These are phyloP conservation scores for Knufia fluminis DNA, from an alignment of 2,329 filamentous ascomycete genomes.

Conservation along the genomic window DNA sequence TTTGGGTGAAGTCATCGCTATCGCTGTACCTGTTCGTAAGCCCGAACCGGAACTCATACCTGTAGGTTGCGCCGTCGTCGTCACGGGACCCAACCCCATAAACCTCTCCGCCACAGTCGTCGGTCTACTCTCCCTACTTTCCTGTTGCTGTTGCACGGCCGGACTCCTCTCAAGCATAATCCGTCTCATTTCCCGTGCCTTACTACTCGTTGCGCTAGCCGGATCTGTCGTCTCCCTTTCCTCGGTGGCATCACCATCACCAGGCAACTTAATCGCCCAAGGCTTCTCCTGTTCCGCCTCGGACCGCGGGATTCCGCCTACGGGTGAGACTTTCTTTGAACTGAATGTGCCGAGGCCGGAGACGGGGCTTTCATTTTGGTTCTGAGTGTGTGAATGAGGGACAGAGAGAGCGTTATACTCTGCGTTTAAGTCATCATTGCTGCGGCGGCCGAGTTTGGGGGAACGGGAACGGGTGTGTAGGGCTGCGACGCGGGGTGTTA, in stretches of 20 bases:
- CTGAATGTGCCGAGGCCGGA: slow-evolving; percentile 27
- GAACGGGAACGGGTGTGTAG: slow-evolving; percentile 31
- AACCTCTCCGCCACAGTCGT: slow-evolving; percentile 7
- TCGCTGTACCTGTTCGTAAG: not conserved
- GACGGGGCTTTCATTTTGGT: not conserved
- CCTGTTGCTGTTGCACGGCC: not conserved
- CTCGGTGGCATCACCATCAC: slow-evolving; percentile 15
- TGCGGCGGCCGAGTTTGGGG: slow-evolving; percentile 25
- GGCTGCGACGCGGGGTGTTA: slow-evolving; percentile 25
- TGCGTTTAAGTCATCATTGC: slow-evolving; percentile 20
- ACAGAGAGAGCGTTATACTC: not conserved
- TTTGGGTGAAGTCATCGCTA: no score
- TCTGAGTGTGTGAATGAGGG: slow-evolving; percentile 9
- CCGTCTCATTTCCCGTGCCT: slow-evolving; percentile 6
- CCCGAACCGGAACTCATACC: not conserved
- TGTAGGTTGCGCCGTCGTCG: not conserved
- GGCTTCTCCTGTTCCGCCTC: slow-evolving; percentile 30
- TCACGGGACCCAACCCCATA: not conserved
- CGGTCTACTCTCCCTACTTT: not conserved
- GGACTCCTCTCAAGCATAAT: slow-evolving; percentile 8
- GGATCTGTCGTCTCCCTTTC: not conserved
- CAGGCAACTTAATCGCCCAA: slow-evolving; percentile 29
- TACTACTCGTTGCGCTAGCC: not conserved
- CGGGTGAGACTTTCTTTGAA: slow-evolving; percentile 23
- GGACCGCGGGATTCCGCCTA: slow-evolving; percentile 24